A percentile compares a stretch with the other conserved stretches of the same genome.
phyloP scores from a whole-genome alignment of 1,139 yeast species.

The Saccharomyces hybrid region DNA sequence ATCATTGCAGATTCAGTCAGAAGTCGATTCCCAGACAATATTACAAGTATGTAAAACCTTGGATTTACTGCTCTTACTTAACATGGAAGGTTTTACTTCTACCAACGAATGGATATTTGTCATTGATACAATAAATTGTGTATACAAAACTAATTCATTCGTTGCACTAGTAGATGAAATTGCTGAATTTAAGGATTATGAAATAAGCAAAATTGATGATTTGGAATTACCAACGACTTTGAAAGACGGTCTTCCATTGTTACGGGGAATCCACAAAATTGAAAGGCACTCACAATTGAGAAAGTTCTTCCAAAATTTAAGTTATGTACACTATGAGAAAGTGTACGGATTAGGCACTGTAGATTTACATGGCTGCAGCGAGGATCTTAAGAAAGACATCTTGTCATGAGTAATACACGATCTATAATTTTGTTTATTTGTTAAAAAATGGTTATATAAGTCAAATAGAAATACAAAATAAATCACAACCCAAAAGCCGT shows the following conservation, averaged over 20 bases:
- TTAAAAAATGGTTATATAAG: not conserved
- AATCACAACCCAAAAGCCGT: not conserved
- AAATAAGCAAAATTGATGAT: slow-evolving; percentile 15
- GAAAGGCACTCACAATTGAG: slow-evolving; percentile 40
- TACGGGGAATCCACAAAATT: slow-evolving; percentile 40
- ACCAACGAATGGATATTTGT: slow-evolving; percentile 78
- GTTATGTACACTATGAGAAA: slow-evolving; percentile 67
- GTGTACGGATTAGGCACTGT: slow-evolving; percentile 48
- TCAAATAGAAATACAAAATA: not conserved
- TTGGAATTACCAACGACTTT: slow-evolving; percentile 32
- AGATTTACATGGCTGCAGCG: slow-evolving; percentile 43
- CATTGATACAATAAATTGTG: slow-evolving; percentile 60
- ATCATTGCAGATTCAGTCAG: slow-evolving; percentile 33
- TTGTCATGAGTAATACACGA: slow-evolving; percentile 23
- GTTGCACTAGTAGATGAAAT: slow-evolving; percentile 45
- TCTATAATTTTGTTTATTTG: not conserved
- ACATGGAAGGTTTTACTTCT: slow-evolving; percentile 71
- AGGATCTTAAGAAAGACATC: slow-evolving; percentile 51
- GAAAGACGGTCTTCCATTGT: slow-evolving; percentile 45
- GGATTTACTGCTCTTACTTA: slow-evolving; percentile 60
- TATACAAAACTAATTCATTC: slow-evolving; percentile 35
- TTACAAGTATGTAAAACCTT: slow-evolving; percentile 66
- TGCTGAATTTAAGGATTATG: slow-evolving; percentile 36
- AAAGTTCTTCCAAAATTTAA: slow-evolving; percentile 61
- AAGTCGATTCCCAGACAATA: slow-evolving; percentile 38